Percentiles rank a stretch among this genome's conserved stretches.
Evolutionary conservation across 2,329 filamentous ascomycete species (phyloP).

Genomic region (Lachnellula occidentalis): DNA sequence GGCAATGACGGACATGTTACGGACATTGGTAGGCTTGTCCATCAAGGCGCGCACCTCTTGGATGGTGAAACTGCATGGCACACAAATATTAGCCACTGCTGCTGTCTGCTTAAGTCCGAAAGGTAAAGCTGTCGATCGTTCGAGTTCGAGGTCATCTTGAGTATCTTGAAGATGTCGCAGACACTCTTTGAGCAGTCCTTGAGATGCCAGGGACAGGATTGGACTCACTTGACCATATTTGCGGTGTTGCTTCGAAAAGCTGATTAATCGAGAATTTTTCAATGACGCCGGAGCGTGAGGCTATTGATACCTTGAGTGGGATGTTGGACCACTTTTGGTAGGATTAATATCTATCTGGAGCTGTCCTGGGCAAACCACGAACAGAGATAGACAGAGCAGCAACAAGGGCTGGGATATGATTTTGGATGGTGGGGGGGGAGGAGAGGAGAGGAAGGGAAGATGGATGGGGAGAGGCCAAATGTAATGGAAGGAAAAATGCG

Average conservation of each 20-base stretch:
- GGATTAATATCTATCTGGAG: slow-evolving; percentile 19
- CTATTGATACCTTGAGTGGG: slow-evolving; percentile 21
- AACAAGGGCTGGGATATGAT: slow-evolving; percentile 17
- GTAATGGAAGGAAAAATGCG: background rate
- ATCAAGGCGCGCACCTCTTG: slow-evolving; percentile 80
- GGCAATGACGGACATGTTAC: slow-evolving; percentile 99
- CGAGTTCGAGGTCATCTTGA: background rate
- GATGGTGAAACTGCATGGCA: slow-evolving; percentile 80
- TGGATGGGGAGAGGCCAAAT: slow-evolving; percentile 4
- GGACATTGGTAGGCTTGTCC: slow-evolving; percentile 73
- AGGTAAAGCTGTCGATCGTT: slow-evolving; percentile 4
- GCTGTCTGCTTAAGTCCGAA: slow-evolving; percentile 16
- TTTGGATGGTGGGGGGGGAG: slow-evolving; percentile 14
- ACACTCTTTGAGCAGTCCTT: background rate
- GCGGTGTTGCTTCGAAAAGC: slow-evolving; percentile 59
- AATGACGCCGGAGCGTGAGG: slow-evolving; percentile 22
- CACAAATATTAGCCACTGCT: slow-evolving; percentile 43
- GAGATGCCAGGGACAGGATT: slow-evolving; percentile 2
- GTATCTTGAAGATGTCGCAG: slow-evolving; percentile 1
- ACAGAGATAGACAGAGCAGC: slow-evolving; percentile 26
- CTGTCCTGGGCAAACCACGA: slow-evolving; percentile 25
- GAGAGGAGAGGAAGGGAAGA: slow-evolving; percentile 13
- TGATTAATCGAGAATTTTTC: slow-evolving; percentile 29
- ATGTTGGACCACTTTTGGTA: slow-evolving; percentile 20
- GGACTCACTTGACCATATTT: slow-evolving; percentile 99